These are phyloP conservation scores for Hyaloscypha hepaticicola DNA, from an alignment of 495 filamentous ascomycete genomes.

Conservation along the genomic window DNA sequence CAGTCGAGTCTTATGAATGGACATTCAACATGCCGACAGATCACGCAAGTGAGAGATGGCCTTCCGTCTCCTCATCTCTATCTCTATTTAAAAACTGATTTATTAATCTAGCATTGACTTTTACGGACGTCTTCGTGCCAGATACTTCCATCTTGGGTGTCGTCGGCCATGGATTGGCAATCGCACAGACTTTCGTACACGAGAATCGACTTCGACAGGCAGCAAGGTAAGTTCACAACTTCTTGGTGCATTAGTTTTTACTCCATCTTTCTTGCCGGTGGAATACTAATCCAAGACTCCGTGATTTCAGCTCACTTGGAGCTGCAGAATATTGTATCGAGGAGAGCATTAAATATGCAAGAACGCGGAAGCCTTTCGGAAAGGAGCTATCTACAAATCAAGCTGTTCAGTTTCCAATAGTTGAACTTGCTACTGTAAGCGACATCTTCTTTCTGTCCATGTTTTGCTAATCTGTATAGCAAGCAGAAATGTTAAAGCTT, in stretches of 20 bases:
- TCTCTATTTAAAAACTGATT: not conserved
- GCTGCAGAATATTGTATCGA: constrained; percentile 57
- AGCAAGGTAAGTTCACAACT: too few species aligned
- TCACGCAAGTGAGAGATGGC: constrained; percentile 36
- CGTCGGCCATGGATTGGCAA: constrained; percentile 48
- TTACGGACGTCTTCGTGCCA: constrained; percentile 51
- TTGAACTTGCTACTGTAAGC: constrained; percentile 59
- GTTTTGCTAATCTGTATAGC: too few species aligned
- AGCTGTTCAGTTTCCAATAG: constrained; percentile 59
- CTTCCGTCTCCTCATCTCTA: not conserved
- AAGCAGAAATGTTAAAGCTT: constrained; percentile 58
- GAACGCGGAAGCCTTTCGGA: constrained; percentile 52
- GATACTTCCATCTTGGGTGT: constrained; percentile 46
- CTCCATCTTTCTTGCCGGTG: too few species aligned
- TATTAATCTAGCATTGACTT: constrained; percentile 39
- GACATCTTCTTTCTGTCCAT: too few species aligned
- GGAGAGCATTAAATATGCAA: constrained; percentile 51
- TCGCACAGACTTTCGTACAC: constrained; percentile 62
- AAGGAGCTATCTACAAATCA: constrained; percentile 55
- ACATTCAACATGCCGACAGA: constrained; percentile 65
- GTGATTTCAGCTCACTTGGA: constrained; percentile 55
- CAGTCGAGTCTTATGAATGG: constrained; percentile 55
- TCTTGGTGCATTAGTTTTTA: too few species aligned
- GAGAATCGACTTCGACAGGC: constrained; percentile 63
- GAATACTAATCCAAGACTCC: too few species aligned